phyloP scores from a whole-genome alignment of 345 rosid genomes.

The Carallia pectinifolia region DNA sequence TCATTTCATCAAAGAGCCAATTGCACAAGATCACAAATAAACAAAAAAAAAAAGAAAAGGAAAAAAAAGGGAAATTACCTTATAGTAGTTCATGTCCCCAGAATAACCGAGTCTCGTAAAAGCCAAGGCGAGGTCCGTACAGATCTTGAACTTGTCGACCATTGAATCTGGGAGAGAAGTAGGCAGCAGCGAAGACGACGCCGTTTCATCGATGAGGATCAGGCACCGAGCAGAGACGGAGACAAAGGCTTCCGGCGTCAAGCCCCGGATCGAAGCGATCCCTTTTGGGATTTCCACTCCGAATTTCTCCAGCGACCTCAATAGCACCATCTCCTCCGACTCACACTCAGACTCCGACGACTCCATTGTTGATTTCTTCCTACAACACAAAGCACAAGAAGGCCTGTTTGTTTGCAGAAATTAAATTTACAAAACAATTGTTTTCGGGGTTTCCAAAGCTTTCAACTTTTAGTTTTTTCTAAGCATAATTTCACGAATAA shows the following conservation, averaged over 20 bases:
- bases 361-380: constrained; percentile 30
- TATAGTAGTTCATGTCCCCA: constrained; percentile 55
- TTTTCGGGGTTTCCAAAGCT: too few species aligned
- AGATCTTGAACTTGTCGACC: constrained; percentile 57
- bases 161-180: constrained; percentile 43
- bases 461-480: too few species aligned
- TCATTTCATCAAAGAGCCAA: neutral
- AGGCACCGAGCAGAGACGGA: constrained; percentile 68
- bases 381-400: too few species aligned
- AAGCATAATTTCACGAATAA: too few species aligned
- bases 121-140: constrained; percentile 52
- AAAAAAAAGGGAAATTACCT: constrained; percentile 35
- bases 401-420: too few species aligned
- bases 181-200: constrained; percentile 27
- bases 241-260: constrained; percentile 42
- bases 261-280: constrained; percentile 37
- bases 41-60: too few species aligned
- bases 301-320: constrained; percentile 39
- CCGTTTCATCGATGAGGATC: constrained; percentile 38
- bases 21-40: neutral
- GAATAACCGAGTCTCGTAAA: constrained; percentile 59
- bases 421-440: too few species aligned
- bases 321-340: constrained; percentile 25
- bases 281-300: constrained; percentile 54
- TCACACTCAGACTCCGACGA: constrained; percentile 6